Evolutionary conservation across 768 basidiomycete species (phyloP), one percentile per base, ranked within the genome.

Genomic region (Tylopilus rubrobrunneus): DNA sequence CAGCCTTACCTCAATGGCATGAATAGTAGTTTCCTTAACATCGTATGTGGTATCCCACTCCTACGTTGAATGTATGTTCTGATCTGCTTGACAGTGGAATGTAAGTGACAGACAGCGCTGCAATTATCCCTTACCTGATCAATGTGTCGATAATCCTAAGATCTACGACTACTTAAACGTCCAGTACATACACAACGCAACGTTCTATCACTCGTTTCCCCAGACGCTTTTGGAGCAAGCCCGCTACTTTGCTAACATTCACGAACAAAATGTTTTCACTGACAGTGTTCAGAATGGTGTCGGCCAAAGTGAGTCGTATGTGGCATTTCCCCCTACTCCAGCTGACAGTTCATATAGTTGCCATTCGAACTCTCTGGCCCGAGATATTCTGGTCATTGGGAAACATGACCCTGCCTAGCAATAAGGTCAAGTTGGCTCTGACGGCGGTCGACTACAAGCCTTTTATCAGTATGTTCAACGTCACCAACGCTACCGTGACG

Each of bases 401-500:
- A 61, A 84, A 83, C 63, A 86, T 95, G 73, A 81, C 86, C 15
- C 82, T 82, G 72, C 78, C 84, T 56, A 78, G 76, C 57, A 86
- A 89, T 71, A 85, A 85, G 31, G 79, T 93, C 51, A 86, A 89
- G 66, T 76, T 94, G 67, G 78, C 85, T 63, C 71, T 92, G 61
- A 78, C 87, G 56, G 82, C 86, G 71, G 82, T 86, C 7, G 87
- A 89, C 56, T 93, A 93, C 75, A 91, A 93, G 71, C 85, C 91
- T 11, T 90, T 94, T 77, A 85, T 93, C 64, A 89, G 88, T 33
- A 72, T 94, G 67, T 87, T 95, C 78, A 82, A 83, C 58, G 82
- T 87, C 67, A 85, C 87, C 17, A 87, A 87, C 49, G 75, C 85
- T 53, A 68, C 75, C 37, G 68, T 79, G 51, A 74, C 79, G 15